These are phyloP conservation scores for Kwoniella botswanensis DNA, from an alignment of 768 basidiomycete genomes.

Conservation along the genomic window DNA sequence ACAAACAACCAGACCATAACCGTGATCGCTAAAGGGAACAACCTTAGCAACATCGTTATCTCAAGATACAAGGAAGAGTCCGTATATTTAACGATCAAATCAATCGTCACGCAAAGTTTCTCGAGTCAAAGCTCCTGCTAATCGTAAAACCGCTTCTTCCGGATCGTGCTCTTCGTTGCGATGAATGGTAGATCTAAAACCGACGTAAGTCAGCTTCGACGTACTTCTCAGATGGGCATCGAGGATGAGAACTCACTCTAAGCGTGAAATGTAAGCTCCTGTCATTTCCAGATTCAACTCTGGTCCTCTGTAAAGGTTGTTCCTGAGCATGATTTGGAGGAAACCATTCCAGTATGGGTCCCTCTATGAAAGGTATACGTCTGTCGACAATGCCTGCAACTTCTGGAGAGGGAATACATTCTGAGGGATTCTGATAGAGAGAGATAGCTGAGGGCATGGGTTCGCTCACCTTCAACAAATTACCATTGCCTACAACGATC, in stretches of 20 bases:
- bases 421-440: not conserved
- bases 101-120: constrained; percentile 1
- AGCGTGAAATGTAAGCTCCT: constrained; percentile 42
- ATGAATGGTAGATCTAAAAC: not conserved
- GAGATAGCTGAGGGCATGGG: not conserved
- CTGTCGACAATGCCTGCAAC: too few relatives aligned
- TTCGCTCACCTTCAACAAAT: constrained; percentile 41
- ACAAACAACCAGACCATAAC: too few relatives aligned
- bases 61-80: too few relatives aligned
- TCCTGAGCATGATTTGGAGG: constrained; percentile 52
- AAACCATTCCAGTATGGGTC: constrained; percentile 58
- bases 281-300: constrained; percentile 32
- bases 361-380: constrained; percentile 11
- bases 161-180: constrained; percentile 1
- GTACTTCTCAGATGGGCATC: not conserved
- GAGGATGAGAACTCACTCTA: constrained; percentile 37
- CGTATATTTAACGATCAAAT: not conserved
- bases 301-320: constrained; percentile 44
- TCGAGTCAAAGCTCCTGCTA: constrained; percentile 3
- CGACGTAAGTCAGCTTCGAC: not conserved
- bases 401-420: not conserved
- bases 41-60: too few relatives aligned
- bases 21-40: too few relatives aligned
- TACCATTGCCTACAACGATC: constrained; percentile 56
- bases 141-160: constrained; percentile 1